A percentile compares a stretch with the other conserved stretches of the same genome.
These are phyloP conservation scores for Neurospora sp. DNA, from an alignment of 2,329 filamentous ascomycete species.

Conservation along the genomic window DNA sequence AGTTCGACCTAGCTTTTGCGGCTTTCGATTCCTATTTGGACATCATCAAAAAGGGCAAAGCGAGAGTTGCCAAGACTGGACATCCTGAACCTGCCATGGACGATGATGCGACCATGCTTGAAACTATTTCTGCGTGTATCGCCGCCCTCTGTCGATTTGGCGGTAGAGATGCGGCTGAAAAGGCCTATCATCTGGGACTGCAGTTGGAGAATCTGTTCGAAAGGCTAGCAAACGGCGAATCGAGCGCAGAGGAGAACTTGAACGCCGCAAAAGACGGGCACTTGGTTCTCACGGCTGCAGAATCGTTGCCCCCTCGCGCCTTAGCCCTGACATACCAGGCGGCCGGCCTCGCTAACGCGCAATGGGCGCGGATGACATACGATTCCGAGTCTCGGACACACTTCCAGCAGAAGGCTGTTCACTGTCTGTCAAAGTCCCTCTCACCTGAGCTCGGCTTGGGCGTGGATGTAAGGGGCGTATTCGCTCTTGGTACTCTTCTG, in stretches of 20 bases:
- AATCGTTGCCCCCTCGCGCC: constrained; percentile 44
- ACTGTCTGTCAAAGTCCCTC: constrained; percentile 63
- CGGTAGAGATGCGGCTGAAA: constrained; percentile 62
- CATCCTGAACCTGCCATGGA: constrained; percentile 64
- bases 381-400: constrained; percentile 61
- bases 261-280: constrained; percentile 13
- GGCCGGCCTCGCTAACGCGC: constrained; percentile 74
- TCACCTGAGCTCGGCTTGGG: constrained; percentile 54
- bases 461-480: constrained; percentile 66
- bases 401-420: constrained; percentile 68
- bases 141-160: constrained; percentile 76
- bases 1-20: constrained; percentile 85
- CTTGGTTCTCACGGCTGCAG: constrained; percentile 9
- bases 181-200: constrained; percentile 59
- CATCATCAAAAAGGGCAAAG: constrained; percentile 76
- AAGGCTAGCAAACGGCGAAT: constrained; percentile 36
- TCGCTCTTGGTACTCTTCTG: constrained; percentile 72
- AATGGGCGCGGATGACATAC: constrained; percentile 76
- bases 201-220: constrained; percentile 68
- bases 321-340: constrained; percentile 70
- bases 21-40: constrained; percentile 88
- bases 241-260: constrained; percentile 15
- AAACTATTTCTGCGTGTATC: constrained; percentile 72
- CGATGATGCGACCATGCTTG: constrained; percentile 63
- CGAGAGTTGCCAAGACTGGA: constrained; percentile 69